phyloP scores from a whole-genome alignment of 176 grass and related monocot species.

The Eleusine coracana region DNA sequence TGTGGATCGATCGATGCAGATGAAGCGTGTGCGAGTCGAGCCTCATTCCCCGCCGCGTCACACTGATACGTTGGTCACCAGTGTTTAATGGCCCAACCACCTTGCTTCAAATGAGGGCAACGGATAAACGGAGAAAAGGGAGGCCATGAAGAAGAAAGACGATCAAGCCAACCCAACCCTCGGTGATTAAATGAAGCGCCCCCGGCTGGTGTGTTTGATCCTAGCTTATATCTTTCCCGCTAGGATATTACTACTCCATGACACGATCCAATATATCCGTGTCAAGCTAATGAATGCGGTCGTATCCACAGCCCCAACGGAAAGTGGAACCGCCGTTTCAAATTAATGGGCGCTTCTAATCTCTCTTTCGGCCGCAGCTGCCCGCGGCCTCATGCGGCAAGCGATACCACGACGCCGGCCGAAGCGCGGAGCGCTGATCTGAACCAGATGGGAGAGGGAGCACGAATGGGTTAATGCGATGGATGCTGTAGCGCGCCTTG shows the following conservation, averaged over 20 bases:
- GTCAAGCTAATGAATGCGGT: constrained; percentile 39
- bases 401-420: not conserved
- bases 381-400: not conserved
- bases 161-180: not conserved
- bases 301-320: constrained; percentile 44
- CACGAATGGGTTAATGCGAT: constrained; percentile 5
- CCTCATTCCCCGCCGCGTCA: not conserved
- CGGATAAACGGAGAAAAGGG: not conserved
- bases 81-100: constrained; percentile 52
- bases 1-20: not conserved
- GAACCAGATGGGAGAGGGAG: no score
- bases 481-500: not conserved
- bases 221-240: not conserved
- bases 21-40: not conserved
- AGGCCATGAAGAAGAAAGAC: not conserved
- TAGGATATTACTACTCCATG: not conserved
- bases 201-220: not conserved
- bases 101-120: constrained; percentile 47
- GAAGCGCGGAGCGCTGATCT: not conserved
- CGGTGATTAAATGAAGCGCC: not conserved
- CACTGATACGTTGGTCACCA: not conserved
- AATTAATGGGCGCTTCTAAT: constrained; percentile 8
- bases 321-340: constrained; percentile 19
- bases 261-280: not conserved
- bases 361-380: constrained; percentile 39